Evolutionary conservation across 179 eudicot species (phyloP), one percentile per base, ranked within the genome.

Genomic region (Beta macrorhiza): DNA sequence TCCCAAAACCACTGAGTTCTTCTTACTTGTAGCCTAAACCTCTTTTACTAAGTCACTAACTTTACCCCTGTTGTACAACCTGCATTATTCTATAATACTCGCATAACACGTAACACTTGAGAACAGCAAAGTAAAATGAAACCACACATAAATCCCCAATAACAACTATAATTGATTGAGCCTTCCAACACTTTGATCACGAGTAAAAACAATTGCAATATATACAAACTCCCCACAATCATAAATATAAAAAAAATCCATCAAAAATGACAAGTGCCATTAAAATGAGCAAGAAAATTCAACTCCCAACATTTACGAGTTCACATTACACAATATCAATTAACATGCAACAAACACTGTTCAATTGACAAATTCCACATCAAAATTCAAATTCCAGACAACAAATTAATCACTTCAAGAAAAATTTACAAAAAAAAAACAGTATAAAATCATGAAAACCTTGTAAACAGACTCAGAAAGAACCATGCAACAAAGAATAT

Each of bases 381-480:
- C 9, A 74, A 11, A 16, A 16, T 29, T 9, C 16, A 11, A 37
- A 58, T n/a, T 12, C 7, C 52, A 10, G 59, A 10, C 15, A 56
- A 74, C 15, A 42, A 73, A 51, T 73, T 37, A 61, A 59, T 2
- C 77, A 74, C 32, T 12, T n/a, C 14, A 47, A 3, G 20, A 15
- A 37, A 47, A 32, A 55, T 59, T 55, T 9, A 47, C 29, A 22
- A 78, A 49, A 12, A 9, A 65, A 15, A 63, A 14, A 20, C 0
- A 68, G 44, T 58, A 17, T 17, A 58, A 55, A 55, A 51, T 32
- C 5, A 67, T 14, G 9, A 59, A 19, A 64, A 91, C 99, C 99
- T 96, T 96, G 82, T 96, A 96, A 78, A 96, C 99, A 55, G 97
- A 96, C 82, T 96, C 99, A 17, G 99, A 90, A 17, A 96, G 89